phyloP scores from a whole-genome alignment of 768 basidiomycete genomes.

The Suillus hirtellus region DNA sequence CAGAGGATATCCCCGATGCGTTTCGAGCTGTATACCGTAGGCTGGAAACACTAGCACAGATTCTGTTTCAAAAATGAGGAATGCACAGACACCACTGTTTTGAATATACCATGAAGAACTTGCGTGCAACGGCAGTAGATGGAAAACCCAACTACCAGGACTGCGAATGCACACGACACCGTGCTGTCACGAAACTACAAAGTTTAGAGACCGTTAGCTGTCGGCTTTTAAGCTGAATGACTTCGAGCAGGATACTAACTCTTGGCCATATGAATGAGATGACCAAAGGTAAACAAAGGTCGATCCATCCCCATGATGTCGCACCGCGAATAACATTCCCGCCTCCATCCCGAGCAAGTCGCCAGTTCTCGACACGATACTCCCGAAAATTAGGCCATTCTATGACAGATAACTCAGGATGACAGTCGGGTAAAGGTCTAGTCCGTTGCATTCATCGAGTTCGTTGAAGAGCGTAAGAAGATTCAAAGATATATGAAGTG shows the following conservation, averaged over 20 bases:
- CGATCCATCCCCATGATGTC: slow-evolving; percentile 36
- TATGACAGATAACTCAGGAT: slow-evolving; percentile 55
- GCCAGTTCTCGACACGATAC: slow-evolving; percentile 60
- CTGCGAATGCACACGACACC: slow-evolving; percentile 13
- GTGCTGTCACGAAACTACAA: slow-evolving; percentile 21
- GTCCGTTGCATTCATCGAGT: slow-evolving; percentile 38
- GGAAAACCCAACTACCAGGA: slow-evolving; percentile 22
- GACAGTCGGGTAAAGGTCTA: slow-evolving; percentile 37
- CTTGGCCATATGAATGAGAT: slow-evolving; percentile 36
- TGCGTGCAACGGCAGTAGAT: slow-evolving; percentile 42
- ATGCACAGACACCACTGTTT: background rate
- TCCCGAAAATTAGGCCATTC: slow-evolving; percentile 51
- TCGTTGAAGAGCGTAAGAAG: background rate
- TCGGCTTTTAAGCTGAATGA: slow-evolving; percentile 12
- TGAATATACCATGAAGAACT: slow-evolving; percentile 47
- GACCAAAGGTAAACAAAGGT: slow-evolving; percentile 35
- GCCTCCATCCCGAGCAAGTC: slow-evolving; percentile 43
- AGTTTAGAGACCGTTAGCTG: slow-evolving; percentile 16
- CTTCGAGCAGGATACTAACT: slow-evolving; percentile 19
- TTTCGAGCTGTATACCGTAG: slow-evolving; percentile 76
- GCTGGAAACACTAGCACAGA: slow-evolving; percentile 65
- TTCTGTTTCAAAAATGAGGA: slow-evolving; percentile 45
- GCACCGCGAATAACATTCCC: slow-evolving; percentile 33
- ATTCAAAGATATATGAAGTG: background rate
- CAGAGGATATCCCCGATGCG: slow-evolving; percentile 56